These are phyloP conservation scores for Trapa bicornis DNA, from an alignment of 345 rosid genomes.

Conservation along the genomic window DNA sequence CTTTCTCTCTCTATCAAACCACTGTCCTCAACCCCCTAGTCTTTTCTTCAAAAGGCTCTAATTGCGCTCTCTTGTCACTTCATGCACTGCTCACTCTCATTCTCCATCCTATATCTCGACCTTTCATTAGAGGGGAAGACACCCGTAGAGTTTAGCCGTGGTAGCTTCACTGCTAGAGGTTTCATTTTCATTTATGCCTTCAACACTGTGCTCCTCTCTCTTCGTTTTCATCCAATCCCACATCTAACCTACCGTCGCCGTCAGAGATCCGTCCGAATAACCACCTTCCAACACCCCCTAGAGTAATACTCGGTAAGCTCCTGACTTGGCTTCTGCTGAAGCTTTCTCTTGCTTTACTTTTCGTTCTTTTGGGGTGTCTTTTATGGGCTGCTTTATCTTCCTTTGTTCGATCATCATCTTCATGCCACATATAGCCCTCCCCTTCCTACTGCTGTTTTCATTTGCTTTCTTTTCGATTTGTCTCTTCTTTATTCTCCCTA, in stretches of 20 bases:
- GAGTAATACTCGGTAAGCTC: no score
- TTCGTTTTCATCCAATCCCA: not conserved
- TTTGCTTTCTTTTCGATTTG: no score
- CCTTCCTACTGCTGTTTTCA: no score
- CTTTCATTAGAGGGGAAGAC: not conserved
- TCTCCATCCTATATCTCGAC: not conserved
- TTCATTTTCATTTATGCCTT: not conserved
- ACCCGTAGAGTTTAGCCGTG: constrained; percentile 2
- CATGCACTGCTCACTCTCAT: not conserved
- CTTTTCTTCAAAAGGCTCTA: constrained; percentile 6
- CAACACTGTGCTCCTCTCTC: not conserved
- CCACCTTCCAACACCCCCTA: not conserved
- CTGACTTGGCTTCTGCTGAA: no score
- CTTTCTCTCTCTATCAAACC: not conserved
- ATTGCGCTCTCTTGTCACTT: constrained; percentile 4
- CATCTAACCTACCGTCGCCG: not conserved
- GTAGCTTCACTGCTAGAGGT: not conserved
- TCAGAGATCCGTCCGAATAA: not conserved
- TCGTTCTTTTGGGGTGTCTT: no score
- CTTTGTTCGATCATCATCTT: no score
- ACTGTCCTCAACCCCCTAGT: not conserved
- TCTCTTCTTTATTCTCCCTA: no score
- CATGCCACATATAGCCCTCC: no score
- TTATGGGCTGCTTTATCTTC: no score
- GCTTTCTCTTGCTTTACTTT: no score